phyloP scores from a whole-genome alignment of 352 stramenopile species.

The Phytophthora hibernalis region DNA sequence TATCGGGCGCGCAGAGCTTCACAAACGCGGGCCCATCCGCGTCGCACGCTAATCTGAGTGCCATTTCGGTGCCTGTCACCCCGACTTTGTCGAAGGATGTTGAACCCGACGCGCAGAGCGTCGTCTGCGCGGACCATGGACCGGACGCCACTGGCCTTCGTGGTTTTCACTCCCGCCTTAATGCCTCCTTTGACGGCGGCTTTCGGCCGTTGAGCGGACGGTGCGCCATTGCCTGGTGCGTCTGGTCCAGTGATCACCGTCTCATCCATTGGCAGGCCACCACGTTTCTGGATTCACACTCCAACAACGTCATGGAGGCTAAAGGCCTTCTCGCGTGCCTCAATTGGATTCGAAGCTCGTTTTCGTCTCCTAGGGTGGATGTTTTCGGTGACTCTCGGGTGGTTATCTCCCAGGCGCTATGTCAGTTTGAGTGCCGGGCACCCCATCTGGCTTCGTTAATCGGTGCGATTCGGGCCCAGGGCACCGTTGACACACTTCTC shows the following conservation, averaged over 20 bases:
- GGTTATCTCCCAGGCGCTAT: not conserved
- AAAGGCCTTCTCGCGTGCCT: not conserved
- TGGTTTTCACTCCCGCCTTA: not conserved
- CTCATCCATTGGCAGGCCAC: not conserved
- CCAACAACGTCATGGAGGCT: too few species aligned
- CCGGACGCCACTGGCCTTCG: not conserved
- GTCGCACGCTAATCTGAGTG: too few species aligned
- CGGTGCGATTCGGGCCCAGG: not conserved
- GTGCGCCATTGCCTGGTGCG: not conserved
- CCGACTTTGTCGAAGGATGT: too few species aligned
- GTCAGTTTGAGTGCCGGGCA: not conserved
- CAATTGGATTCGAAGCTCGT: not conserved
- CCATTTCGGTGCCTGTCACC: too few species aligned
- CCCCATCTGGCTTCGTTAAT: not conserved
- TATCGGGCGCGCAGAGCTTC: too few species aligned
- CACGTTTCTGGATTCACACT: too few species aligned
- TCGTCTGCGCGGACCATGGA: too few species aligned
- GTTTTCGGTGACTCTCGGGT: not conserved
- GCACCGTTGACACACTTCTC: not conserved
- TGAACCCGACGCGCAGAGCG: not conserved
- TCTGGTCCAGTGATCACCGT: not conserved
- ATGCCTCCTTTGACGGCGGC: not conserved
- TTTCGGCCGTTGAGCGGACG: not conserved
- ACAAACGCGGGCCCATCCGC: too few species aligned
- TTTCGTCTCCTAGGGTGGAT: not conserved